phyloP scores from a whole-genome alignment of 2,329 filamentous ascomycete genomes.

The Didymella sp. region DNA sequence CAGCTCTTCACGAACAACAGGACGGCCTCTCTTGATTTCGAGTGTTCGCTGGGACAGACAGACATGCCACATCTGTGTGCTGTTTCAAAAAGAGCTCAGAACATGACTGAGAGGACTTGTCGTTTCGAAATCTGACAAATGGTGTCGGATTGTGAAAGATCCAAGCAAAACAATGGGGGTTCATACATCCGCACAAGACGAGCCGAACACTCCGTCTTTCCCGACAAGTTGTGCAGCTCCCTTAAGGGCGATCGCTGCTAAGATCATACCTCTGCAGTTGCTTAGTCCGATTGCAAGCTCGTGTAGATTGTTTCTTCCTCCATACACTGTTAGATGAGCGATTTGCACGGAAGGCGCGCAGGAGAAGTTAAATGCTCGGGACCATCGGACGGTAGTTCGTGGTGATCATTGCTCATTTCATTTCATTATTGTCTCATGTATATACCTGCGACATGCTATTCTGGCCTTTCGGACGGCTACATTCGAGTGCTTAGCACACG shows the following conservation, averaged over 20 bases:
- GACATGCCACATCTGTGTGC: background rate
- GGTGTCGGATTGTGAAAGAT: background rate
- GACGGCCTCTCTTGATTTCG: background rate
- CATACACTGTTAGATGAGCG: background rate
- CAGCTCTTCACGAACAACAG: too few species aligned
- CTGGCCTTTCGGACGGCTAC: too few species aligned
- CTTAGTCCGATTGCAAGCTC: background rate
- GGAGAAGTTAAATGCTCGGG: too few species aligned
- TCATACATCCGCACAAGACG: background rate
- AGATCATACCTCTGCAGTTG: background rate
- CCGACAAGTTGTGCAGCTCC: too few species aligned
- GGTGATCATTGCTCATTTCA: background rate
- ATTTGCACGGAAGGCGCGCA: too few species aligned
- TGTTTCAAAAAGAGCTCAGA: background rate
- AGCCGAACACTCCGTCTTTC: background rate
- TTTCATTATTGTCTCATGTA: background rate
- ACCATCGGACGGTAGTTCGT: background rate
- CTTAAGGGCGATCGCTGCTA: background rate
- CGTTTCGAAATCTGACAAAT: background rate
- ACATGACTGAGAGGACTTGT: background rate
- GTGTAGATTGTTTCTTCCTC: background rate
- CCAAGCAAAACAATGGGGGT: background rate
- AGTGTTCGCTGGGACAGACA: background rate
- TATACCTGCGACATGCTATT: background rate
- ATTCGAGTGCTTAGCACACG: slow-evolving; percentile 65